These are phyloP conservation scores for Trichoderma gracile DNA, from an alignment of 2,329 filamentous ascomycete genomes.

Conservation along the genomic window DNA sequence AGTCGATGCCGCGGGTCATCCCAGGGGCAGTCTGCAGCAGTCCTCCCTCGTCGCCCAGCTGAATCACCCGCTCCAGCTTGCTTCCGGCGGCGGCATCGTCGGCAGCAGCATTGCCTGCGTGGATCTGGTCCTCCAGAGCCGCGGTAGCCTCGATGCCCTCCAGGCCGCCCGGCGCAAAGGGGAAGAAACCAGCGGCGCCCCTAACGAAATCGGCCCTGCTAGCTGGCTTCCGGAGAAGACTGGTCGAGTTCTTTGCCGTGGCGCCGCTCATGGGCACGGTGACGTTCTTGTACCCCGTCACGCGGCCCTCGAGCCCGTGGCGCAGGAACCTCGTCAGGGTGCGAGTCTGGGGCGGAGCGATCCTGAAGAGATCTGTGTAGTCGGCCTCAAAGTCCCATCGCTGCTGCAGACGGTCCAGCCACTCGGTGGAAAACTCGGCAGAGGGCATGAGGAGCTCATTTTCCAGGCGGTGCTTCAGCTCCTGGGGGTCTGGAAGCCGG, in stretches of 20 bases:
- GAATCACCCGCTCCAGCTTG: conserved; percentile 81
- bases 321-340: conserved; percentile 92
- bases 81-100: conserved; percentile 48
- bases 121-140: conserved; percentile 74
- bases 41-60: conserved; percentile 73
- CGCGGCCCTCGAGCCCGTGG: conserved; percentile 86
- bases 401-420: conserved; percentile 88
- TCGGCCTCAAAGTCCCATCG: conserved; percentile 81
- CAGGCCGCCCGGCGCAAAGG: conserved; percentile 87
- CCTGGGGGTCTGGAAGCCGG: conserved; percentile 51
- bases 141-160: conserved; percentile 85
- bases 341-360: conserved; percentile 87
- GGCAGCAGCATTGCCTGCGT: conserved; percentile 50
- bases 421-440: conserved; percentile 74
- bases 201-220: conserved; percentile 87
- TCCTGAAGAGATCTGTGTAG: conserved; percentile 78
- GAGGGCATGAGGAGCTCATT: conserved; percentile 77
- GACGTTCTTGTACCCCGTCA: conserved; percentile 92
- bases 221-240: conserved; percentile 80
- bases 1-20: conserved; percentile 73
- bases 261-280: conserved; percentile 86
- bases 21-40: conserved; percentile 82
- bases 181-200: conserved; percentile 90
- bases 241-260: conserved; percentile 94
- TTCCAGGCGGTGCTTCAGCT: conserved; percentile 71